A percentile compares a stretch with the other conserved stretches of the same genome.
Evolutionary conservation across 139 green algal species (phyloP).

Genomic region (Astrephomene gubernaculifera): DNA sequence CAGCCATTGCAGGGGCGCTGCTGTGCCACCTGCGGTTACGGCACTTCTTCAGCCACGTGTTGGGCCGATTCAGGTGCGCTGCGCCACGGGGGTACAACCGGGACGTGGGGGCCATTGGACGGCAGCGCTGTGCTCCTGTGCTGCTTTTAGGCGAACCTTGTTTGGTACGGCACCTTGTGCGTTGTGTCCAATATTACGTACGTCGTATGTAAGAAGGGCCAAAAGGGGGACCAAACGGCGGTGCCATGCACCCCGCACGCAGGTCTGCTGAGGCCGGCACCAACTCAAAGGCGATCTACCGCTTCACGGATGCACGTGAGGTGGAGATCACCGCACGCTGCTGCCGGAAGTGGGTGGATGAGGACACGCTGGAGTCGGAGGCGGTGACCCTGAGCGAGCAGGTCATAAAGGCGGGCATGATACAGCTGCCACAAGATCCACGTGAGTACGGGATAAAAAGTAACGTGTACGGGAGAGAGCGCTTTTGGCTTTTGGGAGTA

Average conservation of each 20-base stretch:
- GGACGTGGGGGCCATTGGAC: too few relatives aligned
- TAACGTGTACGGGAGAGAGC: too few relatives aligned
- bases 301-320: neutral
- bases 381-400: conserved; percentile 20
- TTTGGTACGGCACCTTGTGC: too few relatives aligned
- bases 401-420: conserved; percentile 32
- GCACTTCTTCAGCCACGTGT: neutral
- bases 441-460: too few relatives aligned
- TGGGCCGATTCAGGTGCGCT: conserved; percentile 11
- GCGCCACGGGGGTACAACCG: too few relatives aligned
- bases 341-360: conserved; percentile 34
- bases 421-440: conserved; percentile 20
- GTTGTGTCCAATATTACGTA: too few relatives aligned
- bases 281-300: conserved; percentile 29
- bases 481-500: too few relatives aligned
- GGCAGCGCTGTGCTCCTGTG: too few relatives aligned
- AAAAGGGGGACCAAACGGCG: too few relatives aligned
- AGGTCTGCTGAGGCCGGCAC: neutral
- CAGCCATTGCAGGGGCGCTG: neutral
- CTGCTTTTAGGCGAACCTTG: too few relatives aligned
- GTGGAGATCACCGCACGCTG: conserved; percentile 18
- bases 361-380: conserved; percentile 1
- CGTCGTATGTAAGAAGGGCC: too few relatives aligned
- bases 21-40: neutral
- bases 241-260: too few relatives aligned